A percentile compares a stretch with the other conserved stretches of the same genome.
Conservation (phyloP, 164 flowering plant genomes). For the Paratinospora sagittata region DNA sequence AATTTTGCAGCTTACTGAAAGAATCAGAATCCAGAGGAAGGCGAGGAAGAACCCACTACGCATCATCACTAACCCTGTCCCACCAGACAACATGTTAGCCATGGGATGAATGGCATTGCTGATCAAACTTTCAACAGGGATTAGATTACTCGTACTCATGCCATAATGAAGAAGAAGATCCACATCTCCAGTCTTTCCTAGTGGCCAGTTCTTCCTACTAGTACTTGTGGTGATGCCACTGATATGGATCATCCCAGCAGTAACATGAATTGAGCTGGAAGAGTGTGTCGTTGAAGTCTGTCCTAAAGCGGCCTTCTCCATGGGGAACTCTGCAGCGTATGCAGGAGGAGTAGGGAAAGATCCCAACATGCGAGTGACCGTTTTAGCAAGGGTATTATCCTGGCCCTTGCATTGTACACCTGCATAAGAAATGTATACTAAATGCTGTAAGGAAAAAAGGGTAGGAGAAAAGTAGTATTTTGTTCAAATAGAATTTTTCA, state of each 20-base stretch:
- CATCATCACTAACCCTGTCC: slow-evolving; percentile 25
- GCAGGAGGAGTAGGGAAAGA: slow-evolving; percentile 58
- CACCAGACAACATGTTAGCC: slow-evolving; percentile 23
- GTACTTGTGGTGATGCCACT: slow-evolving; percentile 24
- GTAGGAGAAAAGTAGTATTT: neutral
- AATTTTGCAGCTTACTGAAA: slow-evolving; percentile 42
- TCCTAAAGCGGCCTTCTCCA: slow-evolving; percentile 34
- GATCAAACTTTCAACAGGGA: slow-evolving; percentile 11
- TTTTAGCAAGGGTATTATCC: slow-evolving; percentile 28
- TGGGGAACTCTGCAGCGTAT: slow-evolving; percentile 50
- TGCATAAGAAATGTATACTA: slow-evolving; percentile 20
- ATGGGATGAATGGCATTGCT: slow-evolving; percentile 9
- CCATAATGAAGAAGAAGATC: slow-evolving; percentile 32
- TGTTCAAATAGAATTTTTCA: neutral
- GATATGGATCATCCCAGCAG: slow-evolving; percentile 54
- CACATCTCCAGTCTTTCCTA: slow-evolving; percentile 31
- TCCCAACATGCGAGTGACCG: slow-evolving; percentile 43
- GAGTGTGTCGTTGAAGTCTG: slow-evolving; percentile 33
- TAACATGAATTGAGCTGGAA: slow-evolving; percentile 47
- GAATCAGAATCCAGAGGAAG: slow-evolving; percentile 40
- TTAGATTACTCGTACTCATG: slow-evolving; percentile 18
- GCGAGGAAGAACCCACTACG: slow-evolving; percentile 30
- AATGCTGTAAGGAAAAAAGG: neutral
- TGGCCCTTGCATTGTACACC: slow-evolving; percentile 24
- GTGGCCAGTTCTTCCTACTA: slow-evolving; percentile 28